Base-by-base conservation (phyloP, 2,329 filamentous ascomycete genomes). In the Celoporthe dispersa region DNA sequence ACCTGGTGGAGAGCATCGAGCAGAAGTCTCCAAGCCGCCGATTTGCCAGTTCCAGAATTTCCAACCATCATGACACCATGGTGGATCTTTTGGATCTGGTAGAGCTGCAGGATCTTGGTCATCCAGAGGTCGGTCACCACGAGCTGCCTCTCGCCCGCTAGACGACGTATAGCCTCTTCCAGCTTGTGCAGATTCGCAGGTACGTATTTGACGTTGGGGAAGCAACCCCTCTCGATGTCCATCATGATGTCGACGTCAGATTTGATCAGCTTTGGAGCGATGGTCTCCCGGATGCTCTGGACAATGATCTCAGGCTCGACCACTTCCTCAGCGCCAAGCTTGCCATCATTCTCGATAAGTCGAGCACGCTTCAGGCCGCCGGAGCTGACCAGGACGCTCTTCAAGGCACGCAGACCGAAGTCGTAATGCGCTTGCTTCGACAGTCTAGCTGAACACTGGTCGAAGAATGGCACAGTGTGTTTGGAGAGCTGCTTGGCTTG, bases 1-100 rank as follows among this genome's bases (percentile, higher is more conserved):
- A 97, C 93, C 76, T 92, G 90, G 76, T 98, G 95, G 70, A 99
- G 83, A 22, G 97, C 96, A 76, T 97, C 92, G 28, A 99, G 87
- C 66, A 99, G 86, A 57, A 97, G 90, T 77, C 93, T 94, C 96
- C 97, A 99, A 6, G 96, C 93, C 1, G 92, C 90, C 55, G 96
- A 98, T 83, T 99, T 99, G 78, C 97, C 97, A 61, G 95, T 92
- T n/a, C 97, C 96, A 39, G 97, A 98, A 77, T 93, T 94, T 73
- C 96, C 96, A 12, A 99, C 96, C 96, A 99, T 98, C 97, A 99
- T 99, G 37, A 99, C 96, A 91, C 96, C 96, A 75, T 99, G 96
- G 77, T 99, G 96, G 70, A 99, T 94, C 74, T 91, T 92, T 80
- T 98, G 96, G 73, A 99, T 99, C 80, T 99, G 96, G 79, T 97